phyloP scores from a whole-genome alignment of 805 yeast genomes.

The Yamadazyma ubonensis region DNA sequence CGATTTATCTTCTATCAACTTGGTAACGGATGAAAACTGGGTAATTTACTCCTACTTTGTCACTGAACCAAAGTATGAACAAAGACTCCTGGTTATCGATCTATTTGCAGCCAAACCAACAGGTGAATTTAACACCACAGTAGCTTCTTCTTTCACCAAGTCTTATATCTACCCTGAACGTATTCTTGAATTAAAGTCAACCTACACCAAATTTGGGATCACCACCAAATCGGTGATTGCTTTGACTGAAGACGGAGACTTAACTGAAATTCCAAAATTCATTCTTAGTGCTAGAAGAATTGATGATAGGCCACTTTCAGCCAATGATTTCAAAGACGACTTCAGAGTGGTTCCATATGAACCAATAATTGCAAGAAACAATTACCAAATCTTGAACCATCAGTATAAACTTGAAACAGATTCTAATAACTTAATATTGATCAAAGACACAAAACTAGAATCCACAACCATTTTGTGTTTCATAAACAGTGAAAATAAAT shows the following conservation, averaged over 20 bases:
- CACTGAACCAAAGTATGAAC: conserved; percentile 46
- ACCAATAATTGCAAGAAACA: conserved; percentile 51
- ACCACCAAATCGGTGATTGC: conserved; percentile 56
- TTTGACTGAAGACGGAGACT: conserved; percentile 57
- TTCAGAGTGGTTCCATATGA: conserved; percentile 64
- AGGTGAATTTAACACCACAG: conserved; percentile 7
- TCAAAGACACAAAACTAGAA: conserved; percentile 64
- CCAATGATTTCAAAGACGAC: conserved; percentile 52
- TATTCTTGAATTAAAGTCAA: conserved; percentile 50
- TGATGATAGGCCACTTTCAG: conserved; percentile 50
- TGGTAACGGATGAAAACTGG: conserved; percentile 83
- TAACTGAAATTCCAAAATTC: conserved; percentile 68
- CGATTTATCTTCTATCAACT: conserved; percentile 41
- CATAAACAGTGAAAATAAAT: conserved; percentile 59
- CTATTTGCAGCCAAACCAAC: conserved; percentile 58
- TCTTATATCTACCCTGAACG: conserved; percentile 64
- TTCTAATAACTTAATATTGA: conserved; percentile 23
- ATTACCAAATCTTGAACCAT: conserved; percentile 35
- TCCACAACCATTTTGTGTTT: conserved; percentile 74
- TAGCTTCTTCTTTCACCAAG: conserved; percentile 38
- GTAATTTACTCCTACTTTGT: conserved; percentile 65
- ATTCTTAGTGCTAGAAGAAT: conserved; percentile 70
- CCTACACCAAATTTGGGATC: conserved; percentile 33
- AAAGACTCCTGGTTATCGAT: conserved; percentile 69
- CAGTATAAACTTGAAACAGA: conserved; percentile 28